phyloP scores from a whole-genome alignment of 23 red algal species.

The Gracilariopsis chorda region DNA sequence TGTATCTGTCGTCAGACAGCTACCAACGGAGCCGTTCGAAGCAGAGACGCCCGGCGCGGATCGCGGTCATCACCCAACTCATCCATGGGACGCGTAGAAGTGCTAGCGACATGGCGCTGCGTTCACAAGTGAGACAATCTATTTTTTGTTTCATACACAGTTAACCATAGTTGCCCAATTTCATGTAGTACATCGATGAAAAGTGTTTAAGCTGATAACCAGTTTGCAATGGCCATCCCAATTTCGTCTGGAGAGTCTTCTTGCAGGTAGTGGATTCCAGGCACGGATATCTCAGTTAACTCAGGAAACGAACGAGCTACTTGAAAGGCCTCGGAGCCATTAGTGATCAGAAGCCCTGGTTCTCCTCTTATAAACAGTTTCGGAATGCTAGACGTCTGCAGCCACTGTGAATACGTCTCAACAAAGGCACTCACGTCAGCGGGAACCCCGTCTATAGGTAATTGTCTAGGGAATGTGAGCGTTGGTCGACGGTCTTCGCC shows the following conservation, averaged over 20 bases:
- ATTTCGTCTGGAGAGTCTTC: constrained; percentile 42
- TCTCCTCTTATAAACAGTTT: constrained; percentile 44
- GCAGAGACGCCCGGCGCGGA: too few relatives aligned
- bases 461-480: constrained; percentile 17
- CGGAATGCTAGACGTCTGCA: constrained; percentile 14
- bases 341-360: constrained; percentile 17
- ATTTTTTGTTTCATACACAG: too few relatives aligned
- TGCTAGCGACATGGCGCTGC: too few relatives aligned
- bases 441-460: constrained; percentile 24
- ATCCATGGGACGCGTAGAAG: too few relatives aligned
- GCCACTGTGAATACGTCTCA: constrained; percentile 29
- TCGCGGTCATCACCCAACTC: too few relatives aligned
- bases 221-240: constrained; percentile 31
- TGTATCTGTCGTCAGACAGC: too few relatives aligned
- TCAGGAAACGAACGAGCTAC: not conserved
- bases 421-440: not conserved
- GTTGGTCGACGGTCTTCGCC: constrained; percentile 37
- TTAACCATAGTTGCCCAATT: too few relatives aligned
- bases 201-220: not conserved
- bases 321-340: not conserved
- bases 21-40: too few relatives aligned
- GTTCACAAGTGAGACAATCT: too few relatives aligned
- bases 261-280: constrained; percentile 33
- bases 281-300: not conserved
- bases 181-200: too few relatives aligned